Evolutionary conservation across 768 basidiomycete genomes (phyloP), one percentile per base, ranked within the genome.

Genomic region (Roridomyces roridus): DNA sequence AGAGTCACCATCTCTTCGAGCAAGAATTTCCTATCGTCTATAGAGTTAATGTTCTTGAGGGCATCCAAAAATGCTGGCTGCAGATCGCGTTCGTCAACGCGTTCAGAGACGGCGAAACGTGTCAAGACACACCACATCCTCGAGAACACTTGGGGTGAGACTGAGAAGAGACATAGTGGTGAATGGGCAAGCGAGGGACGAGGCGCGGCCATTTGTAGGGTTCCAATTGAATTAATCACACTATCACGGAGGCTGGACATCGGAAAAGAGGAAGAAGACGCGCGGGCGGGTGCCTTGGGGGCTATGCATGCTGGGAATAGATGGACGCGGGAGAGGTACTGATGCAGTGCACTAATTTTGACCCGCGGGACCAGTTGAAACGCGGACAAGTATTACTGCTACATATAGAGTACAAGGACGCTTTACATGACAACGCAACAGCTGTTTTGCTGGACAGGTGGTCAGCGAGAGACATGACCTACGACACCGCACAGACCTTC

Each of bases 361-460:
- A n/a, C n/a, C n/a, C n/a, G n/a, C n/a, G 29, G 29, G 6, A 31
- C 29, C 7, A 34, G 7, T 15, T 34, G 31, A 34, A 8, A 34
- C 31, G 31, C 15, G 31, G 31, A 34, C 31, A n/a, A n/a, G n/a
- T n/a, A n/a, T n/a, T n/a, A n/a, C n/a, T n/a, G n/a, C 53, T 47
- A 55, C 41, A 29, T 50, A 23, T 40, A 21, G 42, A 40, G 36
- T 58, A 58, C 57, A 58, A 36, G 36, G 51, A 51, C 24, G 21
- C 55, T 61, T 64, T 78, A 92, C 89, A 91, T 91, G 72, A 96
- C 77, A 59, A 92, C 80, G 69, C 95, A 97, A 76, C 96, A 98
- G 23, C 91, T 91, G 75, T 97, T 97, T 92, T 96, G 94, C 92
- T 95, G 69, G 26, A 53, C 31, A 53, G n/a, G 34, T 34, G 21